These are phyloP conservation scores for Starmerella stigmatis DNA, from an alignment of 805 yeast species.

Conservation along the genomic window DNA sequence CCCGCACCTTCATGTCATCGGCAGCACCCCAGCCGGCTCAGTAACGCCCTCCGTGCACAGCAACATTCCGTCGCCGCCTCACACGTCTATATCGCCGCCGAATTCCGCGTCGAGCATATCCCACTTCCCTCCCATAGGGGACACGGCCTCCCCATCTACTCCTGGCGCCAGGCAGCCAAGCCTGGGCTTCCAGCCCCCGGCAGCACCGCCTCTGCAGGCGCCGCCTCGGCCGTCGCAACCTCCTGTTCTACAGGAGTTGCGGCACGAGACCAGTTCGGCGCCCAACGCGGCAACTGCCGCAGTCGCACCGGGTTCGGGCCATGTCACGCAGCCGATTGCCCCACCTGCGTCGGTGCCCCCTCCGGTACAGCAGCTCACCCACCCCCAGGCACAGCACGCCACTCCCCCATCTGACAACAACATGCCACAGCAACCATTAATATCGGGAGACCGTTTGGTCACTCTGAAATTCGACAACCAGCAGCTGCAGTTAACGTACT, in stretches of 20 bases:
- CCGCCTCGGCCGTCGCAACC: too few species aligned
- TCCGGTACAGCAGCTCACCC: neutral
- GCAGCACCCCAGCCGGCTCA: neutral
- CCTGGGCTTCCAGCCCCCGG: too few species aligned
- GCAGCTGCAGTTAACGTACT: constrained; percentile 52
- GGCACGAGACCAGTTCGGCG: too few species aligned
- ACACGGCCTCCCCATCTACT: too few species aligned
- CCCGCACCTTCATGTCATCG: neutral
- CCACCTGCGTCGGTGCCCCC: neutral
- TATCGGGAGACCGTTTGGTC: constrained; percentile 25
- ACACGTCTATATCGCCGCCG: neutral
- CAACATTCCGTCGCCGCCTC: neutral
- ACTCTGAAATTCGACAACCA: constrained; percentile 28
- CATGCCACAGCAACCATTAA: neutral
- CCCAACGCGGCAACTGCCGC: too few species aligned
- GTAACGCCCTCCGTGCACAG: neutral
- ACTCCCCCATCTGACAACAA: neutral
- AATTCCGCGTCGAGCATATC: neutral
- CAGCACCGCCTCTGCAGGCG: too few species aligned
- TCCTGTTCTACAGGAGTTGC: too few species aligned
- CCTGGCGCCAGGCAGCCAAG: too few species aligned
- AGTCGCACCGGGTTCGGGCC: neutral
- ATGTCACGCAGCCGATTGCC: neutral
- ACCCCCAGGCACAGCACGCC: constrained; percentile 1
- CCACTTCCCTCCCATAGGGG: neutral